Base-by-base conservation (phyloP, 768 basidiomycete genomes). In the Lanmaoa rubissima region DNA sequence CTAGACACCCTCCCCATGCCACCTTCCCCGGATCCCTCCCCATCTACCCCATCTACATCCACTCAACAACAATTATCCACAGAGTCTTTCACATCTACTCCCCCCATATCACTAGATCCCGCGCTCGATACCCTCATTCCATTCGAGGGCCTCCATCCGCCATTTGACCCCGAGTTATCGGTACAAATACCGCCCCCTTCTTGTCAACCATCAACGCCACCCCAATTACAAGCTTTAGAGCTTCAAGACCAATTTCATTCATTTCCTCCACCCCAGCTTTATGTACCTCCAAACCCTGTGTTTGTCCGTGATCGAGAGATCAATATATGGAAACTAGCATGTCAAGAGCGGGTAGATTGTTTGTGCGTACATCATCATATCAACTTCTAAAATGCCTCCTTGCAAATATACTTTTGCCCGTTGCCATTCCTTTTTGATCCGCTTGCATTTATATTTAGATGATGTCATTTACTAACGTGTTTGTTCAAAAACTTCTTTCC, bases 261-360 rank as follows among this genome's bases (percentile, higher is more conserved):
- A 13, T 70, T 66, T 58, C 48, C 62, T 41, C 67, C 55, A 46
- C 62, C 59, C 12, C 68, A 63, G 11, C 60, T 69, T 41, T 70
- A 70, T 61, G 64, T 68, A 53, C 64, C 66, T 19, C 68, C 64
- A 16, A 55, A 57, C 48, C 71, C 71, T 17, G 61, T 61, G 31
- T 61, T 68, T 47, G 66, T 63, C 52, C 71, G 70, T 28, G 71
- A 73, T 63, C 62, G 70, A 21, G 70, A 71, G 44, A 65, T 73
- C 61, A 71, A 71, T 53, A 71, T 71, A 49, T 71, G 70, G 70
- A 71, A 71, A 57, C 60, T 71, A 16, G 70, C 70, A 14, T 71
- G 70, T 48, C 70, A 73, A 58, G 70, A 71, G 58, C 68, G 70
- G 43, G 70, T 71, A 57, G 70, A 71, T 51, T 71, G 58, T 58